Conservation (phyloP, 176 grass and related monocot genomes). For the Aegilops speltoides region DNA sequence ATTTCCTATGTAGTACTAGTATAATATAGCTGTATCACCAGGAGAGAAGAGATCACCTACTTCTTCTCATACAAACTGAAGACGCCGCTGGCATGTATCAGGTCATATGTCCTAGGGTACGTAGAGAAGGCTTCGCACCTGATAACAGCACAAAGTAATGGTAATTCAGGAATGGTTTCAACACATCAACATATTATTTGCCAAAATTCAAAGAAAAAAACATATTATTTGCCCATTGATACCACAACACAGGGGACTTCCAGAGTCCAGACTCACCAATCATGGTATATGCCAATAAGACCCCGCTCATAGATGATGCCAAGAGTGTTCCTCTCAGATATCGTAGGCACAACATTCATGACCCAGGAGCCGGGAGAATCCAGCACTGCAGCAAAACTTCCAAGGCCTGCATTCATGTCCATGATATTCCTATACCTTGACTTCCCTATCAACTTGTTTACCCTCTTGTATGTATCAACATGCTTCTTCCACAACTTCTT, state of each 20-base stretch:
- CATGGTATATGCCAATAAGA: conserved; percentile 91
- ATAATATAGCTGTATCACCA: neutral
- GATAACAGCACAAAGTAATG: conserved; percentile 3
- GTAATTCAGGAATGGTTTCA: conserved; percentile 26
- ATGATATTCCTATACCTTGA: conserved; percentile 80
- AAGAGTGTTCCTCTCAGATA: conserved; percentile 53
- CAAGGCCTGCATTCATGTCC: conserved; percentile 96
- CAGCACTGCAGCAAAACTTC: conserved; percentile 75
- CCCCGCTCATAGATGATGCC: conserved; percentile 86
- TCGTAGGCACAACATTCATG: conserved; percentile 84
- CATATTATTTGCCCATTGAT: conserved; percentile 6
- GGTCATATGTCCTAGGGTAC: conserved; percentile 85
- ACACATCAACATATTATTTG: conserved; percentile 11
- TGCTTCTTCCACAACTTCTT: conserved; percentile 74
- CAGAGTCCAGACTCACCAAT: conserved; percentile 59
- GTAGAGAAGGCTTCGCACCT: conserved; percentile 92
- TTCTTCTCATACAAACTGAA: conserved; percentile 83
- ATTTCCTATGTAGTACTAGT: neutral
- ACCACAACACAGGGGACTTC: neutral
- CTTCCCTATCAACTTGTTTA: conserved; percentile 73
- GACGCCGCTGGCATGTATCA: conserved; percentile 76
- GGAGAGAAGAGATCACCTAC: conserved; percentile 42
- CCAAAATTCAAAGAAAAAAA: neutral
- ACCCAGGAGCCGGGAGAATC: conserved; percentile 66
- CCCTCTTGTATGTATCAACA: conserved; percentile 72